Conservation (phyloP, 2,329 filamentous ascomycete genomes). For the Sporothrix dimorphospora region DNA sequence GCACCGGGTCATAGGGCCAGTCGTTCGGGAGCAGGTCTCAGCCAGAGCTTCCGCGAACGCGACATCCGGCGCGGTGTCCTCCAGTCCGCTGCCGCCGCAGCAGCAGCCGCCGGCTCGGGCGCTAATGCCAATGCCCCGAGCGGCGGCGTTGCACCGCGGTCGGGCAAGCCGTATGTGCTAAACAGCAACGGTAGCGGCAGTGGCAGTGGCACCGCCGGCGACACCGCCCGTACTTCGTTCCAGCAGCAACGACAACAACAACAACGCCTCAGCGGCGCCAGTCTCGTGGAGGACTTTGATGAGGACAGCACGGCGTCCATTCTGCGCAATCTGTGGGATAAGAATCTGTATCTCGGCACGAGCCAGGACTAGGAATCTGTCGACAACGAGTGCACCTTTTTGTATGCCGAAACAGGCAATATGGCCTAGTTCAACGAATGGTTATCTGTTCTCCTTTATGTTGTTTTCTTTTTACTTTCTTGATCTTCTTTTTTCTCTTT, state of each 20-base stretch:
- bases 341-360: constrained; percentile 59
- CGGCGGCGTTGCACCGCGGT: background rate
- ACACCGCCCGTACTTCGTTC: background rate
- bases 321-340: constrained; percentile 65
- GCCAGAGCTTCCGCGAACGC: constrained; percentile 46
- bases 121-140: background rate
- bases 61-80: constrained; percentile 32
- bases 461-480: background rate
- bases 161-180: constrained; percentile 10
- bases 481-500: background rate
- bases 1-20: background rate
- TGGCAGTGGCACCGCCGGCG: constrained; percentile 42
- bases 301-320: constrained; percentile 56
- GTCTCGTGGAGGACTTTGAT: constrained; percentile 53
- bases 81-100: constrained; percentile 24
- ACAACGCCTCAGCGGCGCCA: constrained; percentile 54
- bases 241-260: constrained; percentile 44
- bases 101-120: constrained; percentile 19
- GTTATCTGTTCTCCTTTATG: background rate
- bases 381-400: constrained; percentile 13
- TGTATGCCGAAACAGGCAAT: background rate
- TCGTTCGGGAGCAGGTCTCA: constrained; percentile 38
- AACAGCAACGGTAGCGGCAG: constrained; percentile 42
- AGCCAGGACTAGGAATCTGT: constrained; percentile 51
- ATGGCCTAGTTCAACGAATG: background rate